These are phyloP conservation scores for Herpetomonas samuelpessoai DNA, from an alignment of 208 protist species.

Conservation along the genomic window DNA sequence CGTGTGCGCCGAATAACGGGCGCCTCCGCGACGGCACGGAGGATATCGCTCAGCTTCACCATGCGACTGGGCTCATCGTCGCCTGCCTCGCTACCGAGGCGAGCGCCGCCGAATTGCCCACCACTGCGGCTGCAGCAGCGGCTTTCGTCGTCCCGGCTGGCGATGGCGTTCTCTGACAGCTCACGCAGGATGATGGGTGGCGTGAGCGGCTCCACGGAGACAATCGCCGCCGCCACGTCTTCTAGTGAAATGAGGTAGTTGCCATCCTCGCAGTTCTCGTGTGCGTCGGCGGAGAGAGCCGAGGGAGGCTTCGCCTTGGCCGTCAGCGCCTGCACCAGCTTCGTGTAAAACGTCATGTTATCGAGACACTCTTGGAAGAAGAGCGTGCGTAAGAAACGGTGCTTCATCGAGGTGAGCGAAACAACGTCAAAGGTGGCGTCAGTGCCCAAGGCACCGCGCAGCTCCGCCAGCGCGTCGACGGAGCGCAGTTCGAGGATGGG, in stretches of 20 bases:
- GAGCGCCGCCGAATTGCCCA: background rate
- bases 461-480: slow-evolving; percentile 35
- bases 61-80: slow-evolving; percentile 19
- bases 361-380: slow-evolving; percentile 67
- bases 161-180: slow-evolving; percentile 49
- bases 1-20: slow-evolving; percentile 58
- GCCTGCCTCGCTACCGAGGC: background rate
- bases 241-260: slow-evolving; percentile 40
- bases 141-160: background rate
- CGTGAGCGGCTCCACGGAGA: slow-evolving; percentile 60
- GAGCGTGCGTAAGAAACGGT: slow-evolving; percentile 67
- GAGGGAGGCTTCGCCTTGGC: slow-evolving; percentile 18
- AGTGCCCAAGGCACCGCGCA: slow-evolving; percentile 43
- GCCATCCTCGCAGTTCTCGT: slow-evolving; percentile 11
- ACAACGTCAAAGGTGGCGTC: slow-evolving; percentile 67
- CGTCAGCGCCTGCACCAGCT: slow-evolving; percentile 48
- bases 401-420: slow-evolving; percentile 27
- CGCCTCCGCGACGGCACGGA: slow-evolving; percentile 41
- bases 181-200: slow-evolving; percentile 67
- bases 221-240: slow-evolving; percentile 45
- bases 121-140: too few relatives aligned
- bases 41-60: slow-evolving; percentile 55
- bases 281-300: background rate
- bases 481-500: slow-evolving; percentile 69
- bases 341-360: slow-evolving; percentile 49